Evolutionary conservation across 495 filamentous ascomycete species (phyloP).

Genomic region (Terfezia boudieri): DNA sequence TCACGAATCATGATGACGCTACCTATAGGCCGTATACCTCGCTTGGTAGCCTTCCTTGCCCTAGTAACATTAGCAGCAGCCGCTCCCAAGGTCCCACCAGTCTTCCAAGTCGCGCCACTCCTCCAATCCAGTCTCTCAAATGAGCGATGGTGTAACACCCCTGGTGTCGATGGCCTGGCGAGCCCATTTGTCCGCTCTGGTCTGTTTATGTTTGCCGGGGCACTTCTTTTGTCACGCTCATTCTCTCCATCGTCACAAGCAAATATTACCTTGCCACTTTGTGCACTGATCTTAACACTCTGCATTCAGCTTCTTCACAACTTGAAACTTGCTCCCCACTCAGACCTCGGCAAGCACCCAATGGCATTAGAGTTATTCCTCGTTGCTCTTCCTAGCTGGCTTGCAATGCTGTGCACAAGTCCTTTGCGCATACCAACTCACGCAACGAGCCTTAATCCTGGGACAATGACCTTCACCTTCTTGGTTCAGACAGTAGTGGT

Average conservation of each 20-base stretch:
- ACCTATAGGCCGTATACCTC: too few species aligned
- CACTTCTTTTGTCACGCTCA: background rate
- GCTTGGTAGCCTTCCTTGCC: too few species aligned
- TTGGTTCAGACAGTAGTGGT: background rate
- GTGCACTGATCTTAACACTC: too few species aligned
- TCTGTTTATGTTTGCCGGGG: background rate
- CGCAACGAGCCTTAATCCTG: background rate
- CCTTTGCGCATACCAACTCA: too few species aligned
- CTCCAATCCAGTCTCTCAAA: background rate
- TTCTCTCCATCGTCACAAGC: background rate
- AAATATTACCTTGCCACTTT: too few species aligned
- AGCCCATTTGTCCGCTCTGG: background rate
- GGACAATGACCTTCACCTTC: background rate
- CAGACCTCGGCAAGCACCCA: background rate
- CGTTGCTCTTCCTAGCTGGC: background rate
- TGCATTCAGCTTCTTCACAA: too few species aligned
- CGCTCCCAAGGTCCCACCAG: background rate
- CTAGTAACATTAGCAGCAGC: background rate
- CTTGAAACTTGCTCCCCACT: background rate
- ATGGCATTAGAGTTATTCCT: background rate
- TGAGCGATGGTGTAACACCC: background rate
- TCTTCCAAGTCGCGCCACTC: background rate
- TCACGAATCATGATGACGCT: too few species aligned
- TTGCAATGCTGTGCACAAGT: too few species aligned
- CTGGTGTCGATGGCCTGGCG: background rate